phyloP scores from a whole-genome alignment of 805 yeast species.

The Wickerhamomyces chaumierensis region DNA sequence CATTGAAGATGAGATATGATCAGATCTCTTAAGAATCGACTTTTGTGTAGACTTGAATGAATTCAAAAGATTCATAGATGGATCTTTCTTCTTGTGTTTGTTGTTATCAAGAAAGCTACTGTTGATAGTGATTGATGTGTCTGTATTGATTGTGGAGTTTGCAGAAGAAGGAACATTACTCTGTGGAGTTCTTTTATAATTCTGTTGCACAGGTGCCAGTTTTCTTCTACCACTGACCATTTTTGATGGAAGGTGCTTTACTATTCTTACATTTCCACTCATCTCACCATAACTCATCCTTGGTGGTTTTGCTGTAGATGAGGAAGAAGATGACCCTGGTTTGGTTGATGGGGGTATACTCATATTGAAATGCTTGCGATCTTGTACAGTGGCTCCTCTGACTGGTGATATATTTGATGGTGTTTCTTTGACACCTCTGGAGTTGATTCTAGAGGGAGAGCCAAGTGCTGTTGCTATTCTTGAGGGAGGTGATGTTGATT shows the following conservation, averaged over 20 bases:
- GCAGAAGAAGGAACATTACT: background rate
- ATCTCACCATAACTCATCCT: background rate
- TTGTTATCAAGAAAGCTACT: no score
- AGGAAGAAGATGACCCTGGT: background rate
- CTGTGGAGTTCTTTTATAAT: background rate
- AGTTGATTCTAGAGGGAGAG: background rate
- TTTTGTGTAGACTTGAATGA: background rate
- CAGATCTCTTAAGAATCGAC: background rate
- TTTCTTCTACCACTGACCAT: background rate
- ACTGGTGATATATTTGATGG: background rate
- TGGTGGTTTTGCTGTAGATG: background rate
- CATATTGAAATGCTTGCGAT: background rate
- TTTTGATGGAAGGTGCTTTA: background rate
- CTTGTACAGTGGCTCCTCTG: background rate
- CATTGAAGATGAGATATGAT: background rate
- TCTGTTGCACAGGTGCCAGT: background rate
- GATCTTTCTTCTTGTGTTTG: background rate
- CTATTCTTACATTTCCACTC: background rate
- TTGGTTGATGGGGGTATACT: background rate
- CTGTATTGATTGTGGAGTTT: background rate
- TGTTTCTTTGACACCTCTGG: background rate
- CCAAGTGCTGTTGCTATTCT: background rate
- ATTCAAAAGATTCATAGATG: background rate
- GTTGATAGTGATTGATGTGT: background rate
- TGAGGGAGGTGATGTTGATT: background rate